Conservation (phyloP, 2,329 filamentous ascomycete species). For the Pyrenochaeta sp. region DNA sequence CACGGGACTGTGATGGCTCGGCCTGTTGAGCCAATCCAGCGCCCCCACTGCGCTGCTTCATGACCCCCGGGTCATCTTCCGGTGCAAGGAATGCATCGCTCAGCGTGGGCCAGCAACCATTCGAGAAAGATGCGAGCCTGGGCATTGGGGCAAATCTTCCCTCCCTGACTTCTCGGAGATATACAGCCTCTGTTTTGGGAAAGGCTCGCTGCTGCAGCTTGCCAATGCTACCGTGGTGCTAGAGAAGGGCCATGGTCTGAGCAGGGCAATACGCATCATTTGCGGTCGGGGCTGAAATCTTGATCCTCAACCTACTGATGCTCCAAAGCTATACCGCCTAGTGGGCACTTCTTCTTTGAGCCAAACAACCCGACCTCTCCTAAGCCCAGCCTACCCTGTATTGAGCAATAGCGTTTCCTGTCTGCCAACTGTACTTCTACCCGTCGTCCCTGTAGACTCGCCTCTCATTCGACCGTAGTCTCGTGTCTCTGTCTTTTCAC, state of each 20-base stretch:
- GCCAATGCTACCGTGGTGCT: conserved; percentile 56
- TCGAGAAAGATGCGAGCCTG: conserved; percentile 45
- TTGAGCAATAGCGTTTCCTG: conserved; percentile 41
- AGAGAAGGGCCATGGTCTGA: conserved; percentile 54
- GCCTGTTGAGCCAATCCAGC: conserved; percentile 40
- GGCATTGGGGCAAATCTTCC: conserved; percentile 45
- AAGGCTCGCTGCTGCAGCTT: conserved; percentile 56
- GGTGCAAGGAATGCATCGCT: conserved; percentile 50
- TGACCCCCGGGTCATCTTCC: conserved; percentile 34
- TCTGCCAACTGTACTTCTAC: conserved; percentile 44
- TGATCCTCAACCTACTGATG: conserved; percentile 45
- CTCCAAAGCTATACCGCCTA: conserved; percentile 45
- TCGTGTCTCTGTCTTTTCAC: conserved; percentile 29
- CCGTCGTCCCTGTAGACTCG: conserved; percentile 33
- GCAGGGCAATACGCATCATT: conserved; percentile 52
- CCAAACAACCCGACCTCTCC: conserved; percentile 47
- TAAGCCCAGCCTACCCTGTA: conserved; percentile 45
- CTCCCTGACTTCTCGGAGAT: conserved; percentile 51
- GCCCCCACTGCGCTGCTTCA: conserved; percentile 24
- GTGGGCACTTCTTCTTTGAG: conserved; percentile 49
- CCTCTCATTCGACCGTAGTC: conserved; percentile 32
- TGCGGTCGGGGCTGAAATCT: conserved; percentile 55
- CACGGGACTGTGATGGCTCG: conserved; percentile 46
- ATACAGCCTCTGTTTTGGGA: conserved; percentile 52
- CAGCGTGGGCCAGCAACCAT: conserved; percentile 44